phyloP scores from a whole-genome alignment of 2,329 filamentous ascomycete species.

The Penicillium digitatum region DNA sequence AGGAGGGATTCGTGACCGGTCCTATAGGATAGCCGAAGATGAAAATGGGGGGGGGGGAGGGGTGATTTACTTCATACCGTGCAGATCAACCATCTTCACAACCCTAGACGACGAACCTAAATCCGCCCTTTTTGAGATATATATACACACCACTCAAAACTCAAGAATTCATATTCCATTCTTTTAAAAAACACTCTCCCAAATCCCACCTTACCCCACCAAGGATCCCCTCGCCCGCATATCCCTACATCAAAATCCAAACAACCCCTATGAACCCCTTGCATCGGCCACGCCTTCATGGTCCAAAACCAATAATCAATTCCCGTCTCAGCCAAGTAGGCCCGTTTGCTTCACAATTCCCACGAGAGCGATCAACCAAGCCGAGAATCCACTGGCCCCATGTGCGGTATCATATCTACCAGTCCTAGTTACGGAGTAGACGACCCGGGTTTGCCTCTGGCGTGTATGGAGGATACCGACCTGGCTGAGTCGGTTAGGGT shows the following conservation, averaged over 20 bases:
- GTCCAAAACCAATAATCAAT: neutral
- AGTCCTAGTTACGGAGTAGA: neutral
- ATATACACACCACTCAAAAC: neutral
- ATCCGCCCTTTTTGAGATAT: neutral
- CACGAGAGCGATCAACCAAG: neutral
- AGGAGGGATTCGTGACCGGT: too few relatives aligned
- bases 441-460: neutral
- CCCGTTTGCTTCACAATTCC: constrained; percentile 7
- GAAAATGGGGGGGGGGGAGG: neutral
- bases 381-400: neutral
- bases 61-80: neutral
- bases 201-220: neutral
- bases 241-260: neutral
- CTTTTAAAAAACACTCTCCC: too few relatives aligned
- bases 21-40: neutral
- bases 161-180: neutral
- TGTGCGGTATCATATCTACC: constrained; percentile 4
- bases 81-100: neutral
- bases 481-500: constrained; percentile 1
- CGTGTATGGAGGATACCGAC: neutral
- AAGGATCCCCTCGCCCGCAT: neutral
- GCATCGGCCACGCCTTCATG: neutral
- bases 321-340: constrained; percentile 3
- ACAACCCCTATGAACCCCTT: neutral
- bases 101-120: neutral